phyloP scores from a whole-genome alignment of 768 basidiomycete species.

The Lentinula aciculospora region DNA sequence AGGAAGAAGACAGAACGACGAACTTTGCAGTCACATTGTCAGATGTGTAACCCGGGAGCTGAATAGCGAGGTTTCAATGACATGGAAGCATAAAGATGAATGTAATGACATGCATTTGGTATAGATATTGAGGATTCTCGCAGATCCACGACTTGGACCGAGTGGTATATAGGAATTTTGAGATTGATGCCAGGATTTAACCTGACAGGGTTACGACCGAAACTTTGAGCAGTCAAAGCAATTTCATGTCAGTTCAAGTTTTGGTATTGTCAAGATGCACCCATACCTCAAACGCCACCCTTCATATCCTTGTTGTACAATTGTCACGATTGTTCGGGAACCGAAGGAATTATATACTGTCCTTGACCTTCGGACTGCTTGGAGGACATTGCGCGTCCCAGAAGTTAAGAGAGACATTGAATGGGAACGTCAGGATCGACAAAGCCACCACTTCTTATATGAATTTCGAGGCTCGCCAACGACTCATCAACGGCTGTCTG shows the following conservation, averaged over 20 bases:
- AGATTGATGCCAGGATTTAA: slow-evolving; percentile 40
- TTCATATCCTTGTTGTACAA: slow-evolving; percentile 47
- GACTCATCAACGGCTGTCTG: not conserved
- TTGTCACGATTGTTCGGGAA: slow-evolving; percentile 34
- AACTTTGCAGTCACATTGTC: slow-evolving; percentile 20
- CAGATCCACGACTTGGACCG: slow-evolving; percentile 37
- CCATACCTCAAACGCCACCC: slow-evolving; percentile 43
- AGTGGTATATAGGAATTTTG: slow-evolving; percentile 40
- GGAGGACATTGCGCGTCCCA: not conserved
- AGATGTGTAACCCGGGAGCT: slow-evolving; percentile 28
- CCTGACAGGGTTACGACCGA: slow-evolving; percentile 40
- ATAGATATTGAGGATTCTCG: slow-evolving; percentile 42
- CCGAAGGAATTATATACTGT: not conserved
- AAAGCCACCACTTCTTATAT: not conserved
- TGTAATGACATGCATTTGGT: slow-evolving; percentile 27
- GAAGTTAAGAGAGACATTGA: not conserved
- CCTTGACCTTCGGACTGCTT: not conserved
- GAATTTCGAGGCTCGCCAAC: not conserved
- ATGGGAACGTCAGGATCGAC: no score
- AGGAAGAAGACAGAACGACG: not conserved
- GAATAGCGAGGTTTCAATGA: slow-evolving; percentile 2
- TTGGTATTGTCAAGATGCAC: not conserved
- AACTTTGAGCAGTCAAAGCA: slow-evolving; percentile 17
- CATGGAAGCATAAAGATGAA: not conserved
- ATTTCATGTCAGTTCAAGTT: not conserved